Percentiles rank a stretch among this genome's conserved stretches.
These are phyloP conservation scores for Botryobasidium botryosum DNA, from an alignment of 768 basidiomycete species.

Conservation along the genomic window DNA sequence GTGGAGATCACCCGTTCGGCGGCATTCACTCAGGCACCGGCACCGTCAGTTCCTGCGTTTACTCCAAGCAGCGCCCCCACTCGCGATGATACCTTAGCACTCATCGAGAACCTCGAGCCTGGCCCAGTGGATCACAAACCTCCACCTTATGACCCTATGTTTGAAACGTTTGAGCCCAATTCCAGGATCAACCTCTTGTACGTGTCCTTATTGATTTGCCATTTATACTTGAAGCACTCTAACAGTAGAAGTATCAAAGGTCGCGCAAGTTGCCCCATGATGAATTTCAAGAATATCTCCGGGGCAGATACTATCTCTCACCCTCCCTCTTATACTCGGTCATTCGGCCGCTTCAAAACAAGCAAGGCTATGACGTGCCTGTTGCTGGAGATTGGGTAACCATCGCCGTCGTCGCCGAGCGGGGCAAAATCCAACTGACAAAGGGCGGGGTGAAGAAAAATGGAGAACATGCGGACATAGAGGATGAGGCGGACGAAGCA, in stretches of 20 bases:
- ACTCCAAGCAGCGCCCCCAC: too few species aligned
- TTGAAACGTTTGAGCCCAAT: conserved; percentile 74
- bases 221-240: conserved; percentile 5
- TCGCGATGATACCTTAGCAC: too few species aligned
- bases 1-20: too few species aligned
- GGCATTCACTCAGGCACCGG: too few species aligned
- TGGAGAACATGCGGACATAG: too few species aligned
- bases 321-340: conserved; percentile 82
- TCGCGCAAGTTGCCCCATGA: conserved; percentile 59
- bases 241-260: conserved; percentile 24
- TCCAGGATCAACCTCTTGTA: conserved; percentile 74
- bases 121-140: conserved; percentile 66
- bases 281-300: conserved; percentile 62
- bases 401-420: conserved; percentile 87
- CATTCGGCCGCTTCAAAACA: conserved; percentile 56
- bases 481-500: conserved; percentile 17
- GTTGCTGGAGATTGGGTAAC: conserved; percentile 90
- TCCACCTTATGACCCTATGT: conserved; percentile 55
- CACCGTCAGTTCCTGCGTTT: too few species aligned
- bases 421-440: conserved; percentile 38
- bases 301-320: conserved; percentile 71
- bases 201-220: conserved; percentile 18
- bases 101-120: conserved; percentile 49
- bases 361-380: conserved; percentile 79
- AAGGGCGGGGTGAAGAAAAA: conserved; percentile 17